phyloP scores from a whole-genome alignment of 2,329 filamentous ascomycete genomes.

The Fusarium tupiense region DNA sequence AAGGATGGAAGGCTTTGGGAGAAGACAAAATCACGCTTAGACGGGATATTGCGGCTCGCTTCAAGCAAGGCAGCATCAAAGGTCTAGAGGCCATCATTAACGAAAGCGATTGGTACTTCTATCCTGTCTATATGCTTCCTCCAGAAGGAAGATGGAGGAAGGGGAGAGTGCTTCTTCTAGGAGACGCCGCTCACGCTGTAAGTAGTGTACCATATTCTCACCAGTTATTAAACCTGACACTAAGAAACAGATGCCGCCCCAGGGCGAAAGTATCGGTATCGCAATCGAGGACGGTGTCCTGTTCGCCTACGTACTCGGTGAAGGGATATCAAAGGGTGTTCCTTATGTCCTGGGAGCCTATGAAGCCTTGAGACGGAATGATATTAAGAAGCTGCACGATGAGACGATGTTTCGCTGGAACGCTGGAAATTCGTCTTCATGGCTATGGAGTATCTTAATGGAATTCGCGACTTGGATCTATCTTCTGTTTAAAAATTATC shows the following conservation, averaged over 20 bases:
- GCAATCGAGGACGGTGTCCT: not conserved
- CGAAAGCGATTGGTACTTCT: not conserved
- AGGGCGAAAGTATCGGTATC: not conserved
- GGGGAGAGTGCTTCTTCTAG: not conserved
- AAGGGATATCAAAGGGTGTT: not conserved
- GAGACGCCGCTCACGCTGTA: not conserved
- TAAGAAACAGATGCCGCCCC: not conserved
- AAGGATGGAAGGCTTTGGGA: not conserved
- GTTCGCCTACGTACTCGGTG: not conserved
- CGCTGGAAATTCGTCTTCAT: not conserved
- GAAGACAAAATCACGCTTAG: not conserved
- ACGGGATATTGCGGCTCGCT: fast-evolving
- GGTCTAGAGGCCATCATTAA: fast-evolving
- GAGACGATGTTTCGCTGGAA: not conserved
- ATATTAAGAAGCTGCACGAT: not conserved
- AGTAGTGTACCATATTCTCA: fast-evolving
- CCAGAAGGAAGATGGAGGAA: not conserved
- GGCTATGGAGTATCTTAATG: not conserved
- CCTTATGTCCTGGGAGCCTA: not conserved
- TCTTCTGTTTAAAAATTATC: not conserved
- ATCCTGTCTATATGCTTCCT: not conserved
- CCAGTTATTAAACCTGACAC: fast-evolving
- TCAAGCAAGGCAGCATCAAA: fast-evolving
- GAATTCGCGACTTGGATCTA: not conserved
- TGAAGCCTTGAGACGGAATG: not conserved